Percentiles rank a stretch among this genome's conserved stretches.
These are phyloP conservation scores for Ceratocystis smalleyi DNA, from an alignment of 2,329 filamentous ascomycete genomes.

Conservation along the genomic window DNA sequence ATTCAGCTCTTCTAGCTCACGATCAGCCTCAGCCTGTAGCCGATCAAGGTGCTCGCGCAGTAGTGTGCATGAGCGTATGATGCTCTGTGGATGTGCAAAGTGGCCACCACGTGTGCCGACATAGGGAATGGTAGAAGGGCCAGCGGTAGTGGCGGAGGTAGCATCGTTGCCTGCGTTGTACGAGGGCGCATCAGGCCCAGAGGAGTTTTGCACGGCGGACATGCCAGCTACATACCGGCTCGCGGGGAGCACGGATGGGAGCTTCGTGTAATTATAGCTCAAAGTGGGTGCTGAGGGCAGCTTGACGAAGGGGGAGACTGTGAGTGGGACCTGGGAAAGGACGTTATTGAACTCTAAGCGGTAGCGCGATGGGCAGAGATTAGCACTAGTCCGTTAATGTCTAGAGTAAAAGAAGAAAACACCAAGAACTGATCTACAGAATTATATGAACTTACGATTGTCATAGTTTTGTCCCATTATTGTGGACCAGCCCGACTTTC, in stretches of 20 bases:
- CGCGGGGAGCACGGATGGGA: conserved; percentile 66
- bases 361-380: neutral
- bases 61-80: conserved; percentile 64
- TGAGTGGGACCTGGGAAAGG: conserved; percentile 80
- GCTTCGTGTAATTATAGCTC: conserved; percentile 84
- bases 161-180: conserved; percentile 20
- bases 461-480: conserved; percentile 16
- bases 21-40: conserved; percentile 51
- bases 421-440: neutral
- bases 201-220: conserved; percentile 19
- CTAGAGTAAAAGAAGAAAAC: neutral
- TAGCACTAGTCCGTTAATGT: neutral
- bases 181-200: conserved; percentile 22
- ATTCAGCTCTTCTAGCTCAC: conserved; percentile 54
- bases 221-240: conserved; percentile 30
- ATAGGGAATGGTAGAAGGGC: conserved; percentile 35
- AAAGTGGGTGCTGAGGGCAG: conserved; percentile 81
- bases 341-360: conserved; percentile 60
- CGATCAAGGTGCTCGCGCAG: conserved; percentile 61
- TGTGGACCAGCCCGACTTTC: neutral
- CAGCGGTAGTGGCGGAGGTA: conserved; percentile 18
- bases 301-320: conserved; percentile 84
- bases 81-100: conserved; percentile 73
- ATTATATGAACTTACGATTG: conserved; percentile 23
- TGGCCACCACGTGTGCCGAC: conserved; percentile 65